Evolutionary conservation across 345 rosid genomes (phyloP).

Genomic region (Linum trigynum): DNA sequence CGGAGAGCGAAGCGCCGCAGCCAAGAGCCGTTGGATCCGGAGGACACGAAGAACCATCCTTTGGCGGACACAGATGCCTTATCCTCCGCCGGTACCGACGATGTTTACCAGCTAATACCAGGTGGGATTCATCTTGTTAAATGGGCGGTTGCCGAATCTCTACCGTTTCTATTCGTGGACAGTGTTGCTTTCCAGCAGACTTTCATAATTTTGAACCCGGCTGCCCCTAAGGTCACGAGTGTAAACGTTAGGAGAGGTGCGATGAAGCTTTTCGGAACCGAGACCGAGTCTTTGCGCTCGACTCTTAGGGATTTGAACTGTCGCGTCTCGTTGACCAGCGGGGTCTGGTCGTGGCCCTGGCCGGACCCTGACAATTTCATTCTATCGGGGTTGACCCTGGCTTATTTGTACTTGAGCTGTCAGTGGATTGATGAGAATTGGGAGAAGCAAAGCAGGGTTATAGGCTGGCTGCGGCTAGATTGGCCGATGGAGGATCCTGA

Average conservation of each 20-base stretch:
- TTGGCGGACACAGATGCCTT: too few relatives aligned
- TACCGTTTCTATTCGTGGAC: not conserved
- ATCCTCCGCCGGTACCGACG: too few relatives aligned
- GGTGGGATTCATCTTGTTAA: too few relatives aligned
- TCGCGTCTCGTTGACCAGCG: not conserved
- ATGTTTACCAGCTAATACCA: too few relatives aligned
- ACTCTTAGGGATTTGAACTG: not conserved
- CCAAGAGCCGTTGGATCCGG: too few relatives aligned
- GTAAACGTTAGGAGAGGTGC: not conserved
- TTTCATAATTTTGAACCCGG: not conserved
- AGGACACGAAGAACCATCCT: too few relatives aligned
- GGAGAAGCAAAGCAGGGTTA: not conserved
- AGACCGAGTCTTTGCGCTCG: not conserved
- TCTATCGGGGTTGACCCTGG: not conserved
- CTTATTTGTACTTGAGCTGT: not conserved
- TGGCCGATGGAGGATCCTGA: not conserved
- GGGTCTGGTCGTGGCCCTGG: not conserved
- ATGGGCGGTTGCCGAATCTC: not conserved
- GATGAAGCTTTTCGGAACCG: not conserved
- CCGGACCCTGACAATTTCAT: not conserved
- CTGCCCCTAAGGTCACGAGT: not conserved
- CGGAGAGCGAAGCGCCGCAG: too few relatives aligned
- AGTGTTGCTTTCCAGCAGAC: not conserved
- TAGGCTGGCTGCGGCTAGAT: not conserved
- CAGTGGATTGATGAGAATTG: not conserved